phyloP scores from a whole-genome alignment of 2,329 filamentous ascomycete genomes.

The Aspergillus texensis region DNA sequence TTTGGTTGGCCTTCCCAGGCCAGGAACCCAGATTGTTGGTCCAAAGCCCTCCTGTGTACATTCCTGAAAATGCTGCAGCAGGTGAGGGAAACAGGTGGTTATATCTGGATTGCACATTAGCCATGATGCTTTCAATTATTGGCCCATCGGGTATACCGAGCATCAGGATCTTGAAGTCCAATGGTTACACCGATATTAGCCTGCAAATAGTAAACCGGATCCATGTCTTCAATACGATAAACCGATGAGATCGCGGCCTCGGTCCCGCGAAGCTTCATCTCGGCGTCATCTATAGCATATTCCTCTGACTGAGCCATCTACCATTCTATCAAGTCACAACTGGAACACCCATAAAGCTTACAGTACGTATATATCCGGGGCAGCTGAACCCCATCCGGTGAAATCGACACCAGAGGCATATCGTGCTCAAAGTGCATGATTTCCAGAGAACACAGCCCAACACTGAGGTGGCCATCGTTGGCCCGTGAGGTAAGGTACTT shows the following conservation, averaged over 20 bases:
- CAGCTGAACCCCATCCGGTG: slow-evolving; percentile 59
- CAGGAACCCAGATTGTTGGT: not conserved
- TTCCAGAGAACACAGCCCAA: slow-evolving; percentile 31
- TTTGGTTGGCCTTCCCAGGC: not conserved
- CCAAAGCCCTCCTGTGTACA: not conserved
- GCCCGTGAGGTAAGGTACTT: slow-evolving; percentile 56
- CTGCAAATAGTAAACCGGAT: not conserved
- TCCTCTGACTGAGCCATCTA: no score
- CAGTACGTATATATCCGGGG: slow-evolving; percentile 55
- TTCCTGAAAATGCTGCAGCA: not conserved
- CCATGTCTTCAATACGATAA: not conserved
- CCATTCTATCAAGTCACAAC: no score
- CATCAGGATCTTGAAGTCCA: slow-evolving; percentile 56
- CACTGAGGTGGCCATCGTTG: slow-evolving; percentile 63
- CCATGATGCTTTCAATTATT: no score
- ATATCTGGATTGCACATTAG: not conserved
- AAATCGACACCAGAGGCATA: slow-evolving; percentile 61
- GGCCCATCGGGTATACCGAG: slow-evolving; percentile 42
- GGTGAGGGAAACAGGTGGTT: not conserved
- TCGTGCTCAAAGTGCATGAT: slow-evolving; percentile 50
- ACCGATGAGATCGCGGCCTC: not conserved
- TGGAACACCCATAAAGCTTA: slow-evolving; percentile 39
- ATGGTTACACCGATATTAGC: not conserved
- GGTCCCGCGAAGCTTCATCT: slow-evolving; percentile 27
- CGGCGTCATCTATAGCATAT: slow-evolving; percentile 45